Percentiles rank a stretch among this genome's conserved stretches.
phyloP scores from a whole-genome alignment of 2,329 filamentous ascomycete species.

The Achaetomium macrosporum region DNA sequence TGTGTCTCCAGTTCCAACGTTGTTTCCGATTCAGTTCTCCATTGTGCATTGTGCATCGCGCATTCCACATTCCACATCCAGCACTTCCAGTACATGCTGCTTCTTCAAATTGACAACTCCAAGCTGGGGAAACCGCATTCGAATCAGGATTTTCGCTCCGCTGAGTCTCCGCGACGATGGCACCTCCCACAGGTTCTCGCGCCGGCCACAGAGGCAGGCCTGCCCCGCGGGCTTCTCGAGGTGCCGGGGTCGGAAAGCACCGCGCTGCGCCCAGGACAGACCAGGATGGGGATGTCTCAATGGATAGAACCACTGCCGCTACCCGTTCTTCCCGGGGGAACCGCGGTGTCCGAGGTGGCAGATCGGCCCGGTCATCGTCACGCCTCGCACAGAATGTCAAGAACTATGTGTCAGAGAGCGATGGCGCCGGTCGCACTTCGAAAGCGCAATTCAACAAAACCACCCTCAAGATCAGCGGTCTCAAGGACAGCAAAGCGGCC shows the following conservation, averaged over 20 bases:
- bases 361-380: conserved; percentile 10
- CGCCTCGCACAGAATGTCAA: conserved; percentile 22
- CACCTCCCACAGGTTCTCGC: conserved; percentile 28
- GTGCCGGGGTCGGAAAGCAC: conserved; percentile 49
- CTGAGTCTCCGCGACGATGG: conserved; percentile 22
- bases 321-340: conserved; percentile 10
- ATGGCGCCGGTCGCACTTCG: neutral
- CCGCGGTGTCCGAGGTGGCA: conserved; percentile 11
- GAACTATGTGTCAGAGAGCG: conserved; percentile 15
- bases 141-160: neutral
- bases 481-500: conserved; percentile 63
- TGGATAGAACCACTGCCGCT: conserved; percentile 38
- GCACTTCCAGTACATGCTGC: neutral
- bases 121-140: neutral
- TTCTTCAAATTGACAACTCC: neutral
- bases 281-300: conserved; percentile 55
- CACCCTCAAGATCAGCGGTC: conserved; percentile 51
- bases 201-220: neutral
- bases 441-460: conserved; percentile 29
- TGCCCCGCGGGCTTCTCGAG: conserved; percentile 19
- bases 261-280: conserved; percentile 39
- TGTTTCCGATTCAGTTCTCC: too few relatives aligned
- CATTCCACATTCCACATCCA: neutral
- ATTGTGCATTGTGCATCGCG: too few relatives aligned
- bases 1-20: too few relatives aligned